phyloP scores from a whole-genome alignment of 306 rosid genomes.

The Cicer arietinum region DNA sequence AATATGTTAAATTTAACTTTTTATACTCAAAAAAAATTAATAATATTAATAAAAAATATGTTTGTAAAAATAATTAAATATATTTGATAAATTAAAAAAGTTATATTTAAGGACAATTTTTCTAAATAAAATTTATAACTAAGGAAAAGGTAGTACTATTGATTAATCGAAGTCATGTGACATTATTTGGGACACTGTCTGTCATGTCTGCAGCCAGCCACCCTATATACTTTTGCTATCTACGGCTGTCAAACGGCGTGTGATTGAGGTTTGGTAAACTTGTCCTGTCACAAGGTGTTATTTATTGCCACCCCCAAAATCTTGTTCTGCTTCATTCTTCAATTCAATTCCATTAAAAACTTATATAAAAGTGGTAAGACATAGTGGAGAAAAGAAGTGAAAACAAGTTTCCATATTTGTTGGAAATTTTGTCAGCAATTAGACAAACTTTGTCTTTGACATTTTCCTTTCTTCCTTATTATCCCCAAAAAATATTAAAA shows the following conservation, averaged over 20 bases:
- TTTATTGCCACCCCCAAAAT: constrained; percentile 15
- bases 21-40: no score
- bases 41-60: no score
- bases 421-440: constrained; percentile 25
- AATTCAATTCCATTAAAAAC: not conserved
- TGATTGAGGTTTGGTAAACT: not conserved
- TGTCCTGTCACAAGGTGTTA: constrained; percentile 4
- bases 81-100: no score
- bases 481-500: constrained; percentile 12
- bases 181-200: constrained; percentile 17
- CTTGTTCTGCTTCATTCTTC: constrained; percentile 4
- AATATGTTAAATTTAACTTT: no score
- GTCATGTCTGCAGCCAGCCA: constrained; percentile 33
- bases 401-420: constrained; percentile 41
- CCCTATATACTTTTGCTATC: constrained; percentile 41
- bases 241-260: constrained; percentile 35
- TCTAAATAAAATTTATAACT: no score
- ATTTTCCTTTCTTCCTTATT: constrained; percentile 38
- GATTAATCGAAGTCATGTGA: constrained; percentile 13
- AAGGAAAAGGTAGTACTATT: no score
- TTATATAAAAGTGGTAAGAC: not conserved
- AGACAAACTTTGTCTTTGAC: constrained; percentile 17
- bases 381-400: constrained; percentile 18
- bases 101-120: no score
- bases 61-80: no score